A percentile compares a stretch with the other conserved stretches of the same genome.
phyloP scores from a whole-genome alignment of 75 land plant genomes.

The Picea sitchensis region DNA sequence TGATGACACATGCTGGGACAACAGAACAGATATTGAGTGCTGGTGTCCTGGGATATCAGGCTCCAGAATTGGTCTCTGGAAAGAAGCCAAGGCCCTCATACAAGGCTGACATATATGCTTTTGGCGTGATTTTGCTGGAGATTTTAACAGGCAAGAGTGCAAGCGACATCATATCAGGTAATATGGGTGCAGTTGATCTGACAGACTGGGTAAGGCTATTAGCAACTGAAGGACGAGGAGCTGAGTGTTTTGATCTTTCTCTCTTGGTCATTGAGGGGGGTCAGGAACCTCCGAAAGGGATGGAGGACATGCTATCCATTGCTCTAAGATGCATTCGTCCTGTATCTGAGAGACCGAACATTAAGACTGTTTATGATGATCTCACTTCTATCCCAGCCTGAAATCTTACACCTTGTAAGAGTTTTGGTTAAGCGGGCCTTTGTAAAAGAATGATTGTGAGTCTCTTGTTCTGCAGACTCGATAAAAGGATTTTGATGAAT shows the following conservation, averaged over 20 bases:
- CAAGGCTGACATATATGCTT: slow-evolving; percentile 88
- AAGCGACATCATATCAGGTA: slow-evolving; percentile 81
- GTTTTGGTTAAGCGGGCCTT: background rate
- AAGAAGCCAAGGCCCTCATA: slow-evolving; percentile 86
- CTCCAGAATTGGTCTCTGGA: slow-evolving; percentile 83
- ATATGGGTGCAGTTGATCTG: slow-evolving; percentile 81
- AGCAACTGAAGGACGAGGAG: slow-evolving; percentile 67
- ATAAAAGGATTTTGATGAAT: too few relatives aligned
- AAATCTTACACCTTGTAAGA: slow-evolving; percentile 13
- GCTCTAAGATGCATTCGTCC: slow-evolving; percentile 77
- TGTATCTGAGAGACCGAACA: slow-evolving; percentile 69
- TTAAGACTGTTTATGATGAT: slow-evolving; percentile 75
- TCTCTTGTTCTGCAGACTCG: background rate
- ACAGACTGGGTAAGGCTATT: slow-evolving; percentile 85
- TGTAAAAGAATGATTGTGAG: background rate
- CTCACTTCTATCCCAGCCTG: slow-evolving; percentile 52
- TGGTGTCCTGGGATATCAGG: slow-evolving; percentile 85
- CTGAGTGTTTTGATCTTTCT: slow-evolving; percentile 73
- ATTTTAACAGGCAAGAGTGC: slow-evolving; percentile 85
- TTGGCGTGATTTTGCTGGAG: slow-evolving; percentile 88
- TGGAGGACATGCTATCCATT: slow-evolving; percentile 78
- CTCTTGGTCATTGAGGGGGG: slow-evolving; percentile 31
- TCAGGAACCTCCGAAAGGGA: slow-evolving; percentile 51
- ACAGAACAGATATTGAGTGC: slow-evolving; percentile 85
- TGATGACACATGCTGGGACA: slow-evolving; percentile 90